Conservation (phyloP, 192 early-diverging fungal genomes). For the Thoreauomyces humboldtii region DNA sequence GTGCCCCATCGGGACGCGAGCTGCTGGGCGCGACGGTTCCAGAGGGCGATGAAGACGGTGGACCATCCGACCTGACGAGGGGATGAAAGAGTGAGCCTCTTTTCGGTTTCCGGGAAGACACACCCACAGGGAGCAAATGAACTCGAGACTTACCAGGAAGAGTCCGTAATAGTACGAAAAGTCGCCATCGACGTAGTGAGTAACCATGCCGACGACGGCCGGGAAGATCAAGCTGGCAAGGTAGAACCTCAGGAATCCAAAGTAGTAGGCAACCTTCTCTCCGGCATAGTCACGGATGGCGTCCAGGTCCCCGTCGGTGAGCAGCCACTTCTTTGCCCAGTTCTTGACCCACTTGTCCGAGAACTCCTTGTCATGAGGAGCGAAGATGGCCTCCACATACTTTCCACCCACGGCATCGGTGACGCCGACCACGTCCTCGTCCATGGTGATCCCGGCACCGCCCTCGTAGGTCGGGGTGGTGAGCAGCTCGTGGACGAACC, state of each 20-base stretch:
- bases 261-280: conserved; percentile 90
- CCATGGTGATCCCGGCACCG: conserved; percentile 54
- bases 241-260: conserved; percentile 92
- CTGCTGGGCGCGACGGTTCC: conserved; percentile 74
- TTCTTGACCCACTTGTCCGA: conserved; percentile 48
- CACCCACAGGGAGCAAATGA: background rate
- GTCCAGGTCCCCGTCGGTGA: conserved; percentile 69
- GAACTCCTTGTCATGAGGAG: conserved; percentile 77
- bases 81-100: too few relatives aligned
- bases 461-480: conserved; percentile 54
- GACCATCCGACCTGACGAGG: conserved; percentile 26
- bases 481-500: conserved; percentile 63
- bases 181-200: conserved; percentile 49
- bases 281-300: conserved; percentile 80
- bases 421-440: conserved; percentile 33
- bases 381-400: conserved; percentile 64
- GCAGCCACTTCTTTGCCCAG: conserved; percentile 82
- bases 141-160: background rate
- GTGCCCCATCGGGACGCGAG: conserved; percentile 79
- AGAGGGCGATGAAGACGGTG: conserved; percentile 72
- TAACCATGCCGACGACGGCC: conserved; percentile 60
- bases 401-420: conserved; percentile 49
- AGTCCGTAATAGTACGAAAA: conserved; percentile 66
- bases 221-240: conserved; percentile 71
- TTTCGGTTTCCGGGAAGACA: too few relatives aligned